Evolutionary conservation across 768 basidiomycete species (phyloP).

Genomic region (Amanita rubescens): DNA sequence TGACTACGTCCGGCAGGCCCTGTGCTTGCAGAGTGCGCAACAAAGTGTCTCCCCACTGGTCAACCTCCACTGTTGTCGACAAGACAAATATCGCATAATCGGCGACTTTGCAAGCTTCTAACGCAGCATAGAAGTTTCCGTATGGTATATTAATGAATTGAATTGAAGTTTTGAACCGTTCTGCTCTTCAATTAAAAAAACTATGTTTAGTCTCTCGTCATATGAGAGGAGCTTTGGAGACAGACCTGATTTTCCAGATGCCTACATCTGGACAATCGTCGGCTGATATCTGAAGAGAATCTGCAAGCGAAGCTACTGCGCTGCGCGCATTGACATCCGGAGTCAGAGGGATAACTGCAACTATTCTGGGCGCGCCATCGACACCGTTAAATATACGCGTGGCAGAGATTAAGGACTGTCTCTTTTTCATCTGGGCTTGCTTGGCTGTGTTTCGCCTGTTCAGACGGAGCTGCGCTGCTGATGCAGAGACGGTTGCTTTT

Average conservation of each 20-base stretch:
- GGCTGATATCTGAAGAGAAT: constrained; percentile 46
- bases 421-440: constrained; percentile 71
- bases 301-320: constrained; percentile 50
- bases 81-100: constrained; percentile 87
- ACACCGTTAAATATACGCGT: constrained; percentile 74
- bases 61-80: constrained; percentile 77
- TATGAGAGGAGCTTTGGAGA: constrained; percentile 5
- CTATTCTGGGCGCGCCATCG: constrained; percentile 77
- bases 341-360: constrained; percentile 81
- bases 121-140: constrained; percentile 60
- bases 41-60: constrained; percentile 78
- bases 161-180: constrained; percentile 85
- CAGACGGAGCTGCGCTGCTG: constrained; percentile 59
- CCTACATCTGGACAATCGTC: constrained; percentile 47
- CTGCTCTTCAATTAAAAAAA: constrained; percentile 44
- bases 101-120: constrained; percentile 82
- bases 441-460: constrained; percentile 84
- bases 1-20: constrained; percentile 78
- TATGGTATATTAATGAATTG: constrained; percentile 80
- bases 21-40: constrained; percentile 86
- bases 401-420: constrained; percentile 57
- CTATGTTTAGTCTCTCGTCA: constrained; percentile 1
- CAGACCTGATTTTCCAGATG: constrained; percentile 63
- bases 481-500: constrained; percentile 44
- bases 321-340: constrained; percentile 49